Evolutionary conservation across 495 filamentous ascomycete genomes (phyloP), one percentile per base, ranked within the genome.

Genomic region (Extremus antarcticus): DNA sequence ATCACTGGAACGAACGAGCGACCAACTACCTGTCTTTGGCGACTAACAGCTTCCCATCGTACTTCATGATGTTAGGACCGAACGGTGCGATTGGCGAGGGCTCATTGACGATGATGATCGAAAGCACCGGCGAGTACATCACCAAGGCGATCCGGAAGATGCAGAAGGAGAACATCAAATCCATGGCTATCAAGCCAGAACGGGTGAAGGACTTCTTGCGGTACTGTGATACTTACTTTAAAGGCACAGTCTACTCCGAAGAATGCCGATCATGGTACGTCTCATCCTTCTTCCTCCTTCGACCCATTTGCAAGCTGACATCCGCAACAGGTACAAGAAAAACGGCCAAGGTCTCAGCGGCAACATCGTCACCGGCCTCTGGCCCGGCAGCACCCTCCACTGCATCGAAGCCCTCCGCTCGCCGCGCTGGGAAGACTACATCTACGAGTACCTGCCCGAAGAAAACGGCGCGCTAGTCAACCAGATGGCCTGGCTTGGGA

Each of bases 101-200:
- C 50, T 32, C 32, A 9, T 52, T 71, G 32, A 64, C 74, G 22
- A 59, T 73, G 23, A 54, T 74, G 25, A 66, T 77, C 7, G 79
- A 80, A 54, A 71, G 65, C 24, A 64, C 69, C 19, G 67, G 74
- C 10, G 77, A 79, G 47, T 80, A 81, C 55, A 73, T 81, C 63
- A 68, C 75, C 0, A 62, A 70, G 49, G 70, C 76, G n/a, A 63
- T 78, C 23, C 60, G 64, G 25, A 76, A 77, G 57, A 17, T 76
- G 53, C 73, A 78, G 51, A 70, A 70, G 7, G 74, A 78, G 41
- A 73, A 74, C 47, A 74, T 79, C 57, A 65, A 69, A 23, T 53
- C 47, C 25, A 65, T 65, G 57, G 46, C 46, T 8, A 50, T 63
- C 43, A 60, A 61, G 52, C 57, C 45, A 10, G 57, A 58, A 38